Conservation (phyloP, 208 protist genomes). For the Acanthamoeba pearcei region DNA sequence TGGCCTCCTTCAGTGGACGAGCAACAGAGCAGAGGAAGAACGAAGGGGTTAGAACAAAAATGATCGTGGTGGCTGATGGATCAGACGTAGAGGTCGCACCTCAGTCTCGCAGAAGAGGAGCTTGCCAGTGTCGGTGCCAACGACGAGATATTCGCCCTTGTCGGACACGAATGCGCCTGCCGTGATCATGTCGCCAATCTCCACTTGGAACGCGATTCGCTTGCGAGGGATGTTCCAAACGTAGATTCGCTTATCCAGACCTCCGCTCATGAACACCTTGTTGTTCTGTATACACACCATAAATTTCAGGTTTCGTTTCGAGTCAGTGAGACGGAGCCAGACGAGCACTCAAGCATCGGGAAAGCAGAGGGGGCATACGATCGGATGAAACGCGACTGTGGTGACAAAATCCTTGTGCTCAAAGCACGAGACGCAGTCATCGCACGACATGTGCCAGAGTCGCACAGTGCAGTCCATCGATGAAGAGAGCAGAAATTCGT, state of each 20-base stretch:
- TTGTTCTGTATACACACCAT: conserved; percentile 73
- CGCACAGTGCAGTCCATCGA: conserved; percentile 88
- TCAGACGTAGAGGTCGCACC: conserved; percentile 1
- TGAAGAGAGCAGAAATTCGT: conserved; percentile 81
- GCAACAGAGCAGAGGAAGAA: too few species aligned
- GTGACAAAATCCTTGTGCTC: conserved; percentile 87
- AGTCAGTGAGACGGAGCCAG: background rate
- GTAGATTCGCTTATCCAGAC: conserved; percentile 82
- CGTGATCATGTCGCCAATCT: conserved; percentile 78
- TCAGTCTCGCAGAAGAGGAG: conserved; percentile 80
- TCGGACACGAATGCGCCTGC: conserved; percentile 29
- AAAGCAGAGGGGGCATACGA: conserved; percentile 12
- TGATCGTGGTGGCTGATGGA: conserved; percentile 57
- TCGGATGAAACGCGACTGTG: conserved; percentile 86
- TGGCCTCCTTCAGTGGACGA: background rate
- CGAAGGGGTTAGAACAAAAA: too few species aligned
- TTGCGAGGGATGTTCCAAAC: conserved; percentile 86
- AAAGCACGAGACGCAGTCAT: conserved; percentile 81
- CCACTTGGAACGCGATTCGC: conserved; percentile 76
- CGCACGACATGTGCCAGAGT: conserved; percentile 85
- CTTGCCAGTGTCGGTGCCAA: conserved; percentile 81
- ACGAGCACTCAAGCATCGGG: background rate
- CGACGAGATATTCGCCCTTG: conserved; percentile 78
- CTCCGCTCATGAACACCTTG: conserved; percentile 81
- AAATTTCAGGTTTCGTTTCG: background rate